Evolutionary conservation across 148 eudicot species (phyloP).

Genomic region (Fallopia convolvulus): DNA sequence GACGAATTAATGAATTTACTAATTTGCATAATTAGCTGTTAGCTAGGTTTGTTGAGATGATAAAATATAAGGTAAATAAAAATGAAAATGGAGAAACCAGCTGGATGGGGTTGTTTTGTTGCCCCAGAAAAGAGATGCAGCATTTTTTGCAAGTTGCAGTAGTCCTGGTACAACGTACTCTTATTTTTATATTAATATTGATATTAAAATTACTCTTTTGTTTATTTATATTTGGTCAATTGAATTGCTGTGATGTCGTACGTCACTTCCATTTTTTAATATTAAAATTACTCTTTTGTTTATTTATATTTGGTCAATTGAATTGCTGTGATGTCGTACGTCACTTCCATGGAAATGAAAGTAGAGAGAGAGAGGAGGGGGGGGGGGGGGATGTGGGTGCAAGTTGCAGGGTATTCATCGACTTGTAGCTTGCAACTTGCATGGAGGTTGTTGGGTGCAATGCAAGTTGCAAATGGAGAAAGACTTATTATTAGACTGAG

Average conservation of each 20-base stretch:
- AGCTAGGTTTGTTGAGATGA: background rate
- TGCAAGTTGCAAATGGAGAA: too few species aligned
- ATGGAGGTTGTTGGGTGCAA: background rate
- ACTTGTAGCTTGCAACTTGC: background rate
- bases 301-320: background rate
- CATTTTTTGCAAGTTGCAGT: background rate
- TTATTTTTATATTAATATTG: background rate
- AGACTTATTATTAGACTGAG: too few species aligned
- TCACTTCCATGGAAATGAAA: background rate
- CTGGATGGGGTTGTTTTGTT: background rate
- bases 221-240: background rate
- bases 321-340: background rate
- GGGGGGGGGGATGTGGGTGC: background rate
- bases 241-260: background rate
- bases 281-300: background rate
- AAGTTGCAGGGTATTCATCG: background rate
- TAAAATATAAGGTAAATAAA: too few species aligned
- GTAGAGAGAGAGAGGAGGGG: background rate
- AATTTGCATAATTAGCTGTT: background rate
- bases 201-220: background rate
- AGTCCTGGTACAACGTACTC: background rate
- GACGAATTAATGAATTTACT: too few species aligned
- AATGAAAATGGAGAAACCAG: background rate
- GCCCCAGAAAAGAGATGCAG: background rate
- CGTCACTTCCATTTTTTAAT: background rate